Evolutionary conservation across 257 asterid species (phyloP).

Genomic region (Ajuga chamaepitys): DNA sequence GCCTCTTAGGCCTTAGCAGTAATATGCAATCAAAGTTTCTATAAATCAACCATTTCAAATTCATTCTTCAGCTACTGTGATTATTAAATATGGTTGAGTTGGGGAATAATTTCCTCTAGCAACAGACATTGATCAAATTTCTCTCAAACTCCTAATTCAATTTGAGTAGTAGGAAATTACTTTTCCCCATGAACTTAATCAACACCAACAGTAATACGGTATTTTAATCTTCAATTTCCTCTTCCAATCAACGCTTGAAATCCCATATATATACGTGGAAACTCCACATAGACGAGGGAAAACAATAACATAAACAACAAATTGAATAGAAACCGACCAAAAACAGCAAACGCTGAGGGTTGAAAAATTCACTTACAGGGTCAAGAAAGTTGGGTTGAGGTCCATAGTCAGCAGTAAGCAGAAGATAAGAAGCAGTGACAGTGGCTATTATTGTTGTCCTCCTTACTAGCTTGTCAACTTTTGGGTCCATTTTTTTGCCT

Average conservation of each 20-base stretch:
- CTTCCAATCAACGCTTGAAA: neutral
- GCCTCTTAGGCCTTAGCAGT: neutral
- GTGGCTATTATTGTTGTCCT: constrained; percentile 81
- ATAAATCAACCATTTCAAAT: neutral
- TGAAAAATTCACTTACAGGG: constrained; percentile 40
- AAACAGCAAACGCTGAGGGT: neutral
- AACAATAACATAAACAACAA: neutral
- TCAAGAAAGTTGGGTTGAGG: constrained; percentile 71
- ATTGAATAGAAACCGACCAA: neutral
- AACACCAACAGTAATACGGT: neutral
- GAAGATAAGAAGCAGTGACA: constrained; percentile 69
- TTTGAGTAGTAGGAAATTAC: neutral
- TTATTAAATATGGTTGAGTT: neutral
- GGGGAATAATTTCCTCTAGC: neutral
- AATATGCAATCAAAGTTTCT: neutral
- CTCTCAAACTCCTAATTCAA: neutral
- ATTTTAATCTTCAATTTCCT: neutral
- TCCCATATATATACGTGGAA: neutral
- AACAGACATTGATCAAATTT: neutral
- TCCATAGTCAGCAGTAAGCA: constrained; percentile 90
- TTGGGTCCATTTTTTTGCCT: constrained; percentile 45
- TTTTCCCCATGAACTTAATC: neutral
- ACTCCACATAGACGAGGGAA: neutral
- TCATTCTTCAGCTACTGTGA: neutral
- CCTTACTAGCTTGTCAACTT: constrained; percentile 60